Conservation (phyloP, 2,329 filamentous ascomycete genomes). For the Nigrospora osmanthi region DNA sequence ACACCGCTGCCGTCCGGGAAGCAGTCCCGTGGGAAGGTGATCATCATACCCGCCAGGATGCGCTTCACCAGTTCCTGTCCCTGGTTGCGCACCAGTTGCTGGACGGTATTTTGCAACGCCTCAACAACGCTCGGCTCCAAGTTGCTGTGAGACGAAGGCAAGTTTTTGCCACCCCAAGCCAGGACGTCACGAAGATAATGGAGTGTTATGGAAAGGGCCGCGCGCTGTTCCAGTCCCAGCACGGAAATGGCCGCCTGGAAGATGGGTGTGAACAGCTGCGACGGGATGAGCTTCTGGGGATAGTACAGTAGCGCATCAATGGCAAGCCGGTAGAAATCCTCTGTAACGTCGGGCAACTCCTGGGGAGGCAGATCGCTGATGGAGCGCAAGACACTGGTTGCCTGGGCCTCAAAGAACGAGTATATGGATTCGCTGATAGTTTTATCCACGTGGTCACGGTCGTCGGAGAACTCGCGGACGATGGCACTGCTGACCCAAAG, state of each 20-base stretch:
- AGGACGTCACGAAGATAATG: conserved; percentile 91
- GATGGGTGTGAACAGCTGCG: conserved; percentile 70
- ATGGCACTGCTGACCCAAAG: conserved; percentile 97
- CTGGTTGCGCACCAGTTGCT: conserved; percentile 59
- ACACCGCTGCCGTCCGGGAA: conserved; percentile 92
- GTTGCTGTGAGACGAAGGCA: conserved; percentile 48
- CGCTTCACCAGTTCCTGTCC: conserved; percentile 79
- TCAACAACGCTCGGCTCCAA: conserved; percentile 52
- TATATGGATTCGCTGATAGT: conserved; percentile 84
- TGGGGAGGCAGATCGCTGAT: conserved; percentile 72
- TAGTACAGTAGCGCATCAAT: conserved; percentile 92
- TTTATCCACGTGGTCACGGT: conserved; percentile 74
- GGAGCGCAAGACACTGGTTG: conserved; percentile 79
- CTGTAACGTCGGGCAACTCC: conserved; percentile 78
- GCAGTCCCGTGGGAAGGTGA: conserved; percentile 91
- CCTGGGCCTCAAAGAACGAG: conserved; percentile 89
- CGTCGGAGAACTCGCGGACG: conserved; percentile 89
- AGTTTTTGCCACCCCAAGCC: conserved; percentile 75
- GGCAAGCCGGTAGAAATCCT: conserved; percentile 91
- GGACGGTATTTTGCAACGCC: conserved; percentile 66
- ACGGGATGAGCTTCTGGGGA: conserved; percentile 74
- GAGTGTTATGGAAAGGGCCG: conserved; percentile 82
- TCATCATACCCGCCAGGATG: conserved; percentile 97
- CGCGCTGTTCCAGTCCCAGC: conserved; percentile 80
- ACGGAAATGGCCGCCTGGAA: conserved; percentile 83